Base-by-base conservation (phyloP, 768 basidiomycete genomes). In the Dentipellis sp. region DNA sequence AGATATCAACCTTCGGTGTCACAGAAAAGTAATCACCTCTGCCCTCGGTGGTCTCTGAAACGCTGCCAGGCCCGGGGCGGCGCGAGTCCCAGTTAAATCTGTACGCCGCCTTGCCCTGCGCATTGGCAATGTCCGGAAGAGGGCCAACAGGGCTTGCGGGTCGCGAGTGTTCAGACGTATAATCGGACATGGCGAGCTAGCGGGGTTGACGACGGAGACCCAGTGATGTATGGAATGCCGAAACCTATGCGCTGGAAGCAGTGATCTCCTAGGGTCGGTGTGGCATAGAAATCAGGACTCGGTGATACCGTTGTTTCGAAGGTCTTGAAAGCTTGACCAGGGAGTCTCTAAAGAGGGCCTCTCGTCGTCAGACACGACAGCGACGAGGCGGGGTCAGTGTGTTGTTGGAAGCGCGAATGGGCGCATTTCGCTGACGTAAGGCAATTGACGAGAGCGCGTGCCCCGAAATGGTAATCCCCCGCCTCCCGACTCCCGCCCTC, bases 11-110 rank as follows among this genome's bases (percentile, higher is more conserved):
- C 45, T 74, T 74, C 34, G 79, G 76, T 21, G 66, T 64, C 10
- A 64, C 59, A 10, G 64, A 66, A 58, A 80, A 78, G 65, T 84
- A 78, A 67, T 89, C 84, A 63, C 73, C 80, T 34, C 76, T 77
- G 17, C 80, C 78, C 37, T 84, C 86, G 50, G 88, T 84, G 8
- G 86, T 85, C 50, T 83, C 88, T 1, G 88, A 84, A 16, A 74
- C 77, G 66, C 88, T 91, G 50, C 78, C 83, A 36, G 88, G 86
- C 4, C 88, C 86, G 53, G 70, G 75, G 53, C 71, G 75, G 55
- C 76, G 76, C 40, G 77, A 67, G 63, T 91, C 89, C 86, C 86
- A 91, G 39, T 78, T 82, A 70, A 91, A 89, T 60, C 88, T 73
- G 69, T 83, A 91, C 14, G 61, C 56, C 4, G 82, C 80, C 8